These are phyloP conservation scores for Nicotiana tabacum DNA, from an alignment of 257 asterid species.

Conservation along the genomic window DNA sequence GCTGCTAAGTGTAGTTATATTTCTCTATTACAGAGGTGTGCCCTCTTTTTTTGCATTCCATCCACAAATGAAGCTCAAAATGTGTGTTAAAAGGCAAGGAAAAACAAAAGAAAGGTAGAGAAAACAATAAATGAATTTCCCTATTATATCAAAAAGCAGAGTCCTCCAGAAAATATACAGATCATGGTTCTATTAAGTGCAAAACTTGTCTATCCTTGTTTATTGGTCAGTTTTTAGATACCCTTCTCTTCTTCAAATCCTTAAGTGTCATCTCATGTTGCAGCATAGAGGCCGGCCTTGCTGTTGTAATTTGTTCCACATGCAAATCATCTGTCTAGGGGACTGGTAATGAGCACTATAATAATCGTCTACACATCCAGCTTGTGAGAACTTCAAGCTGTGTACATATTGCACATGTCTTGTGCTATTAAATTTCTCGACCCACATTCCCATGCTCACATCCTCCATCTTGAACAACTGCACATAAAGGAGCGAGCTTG, in stretches of 20 bases:
- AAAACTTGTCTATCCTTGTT: neutral
- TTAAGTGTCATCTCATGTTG: constrained; percentile 23
- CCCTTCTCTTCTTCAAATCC: neutral
- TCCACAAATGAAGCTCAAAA: neutral
- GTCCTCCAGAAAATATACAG: constrained; percentile 7
- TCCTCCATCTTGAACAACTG: constrained; percentile 35
- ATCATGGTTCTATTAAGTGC: constrained; percentile 3
- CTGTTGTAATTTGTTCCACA: constrained; percentile 25
- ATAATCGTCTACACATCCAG: constrained; percentile 26
- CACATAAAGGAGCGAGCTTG: neutral
- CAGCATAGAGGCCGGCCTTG: constrained; percentile 26
- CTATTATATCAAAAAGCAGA: neutral
- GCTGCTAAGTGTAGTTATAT: too few relatives aligned
- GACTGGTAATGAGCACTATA: constrained; percentile 30
- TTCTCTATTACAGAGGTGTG: too few relatives aligned
- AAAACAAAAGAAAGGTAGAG: neutral
- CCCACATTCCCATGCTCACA: constrained; percentile 35
- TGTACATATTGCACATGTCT: constrained; percentile 23
- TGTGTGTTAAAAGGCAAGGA: neutral
- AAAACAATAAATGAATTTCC: neutral
- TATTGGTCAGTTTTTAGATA: neutral
- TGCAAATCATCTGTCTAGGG: constrained; percentile 30
- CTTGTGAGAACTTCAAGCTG: constrained; percentile 25
- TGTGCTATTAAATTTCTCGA: constrained; percentile 25
- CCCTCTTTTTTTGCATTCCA: neutral